Conservation (phyloP, 2,329 filamentous ascomycete species). For the Aspergillus fumigatiaffinis region DNA sequence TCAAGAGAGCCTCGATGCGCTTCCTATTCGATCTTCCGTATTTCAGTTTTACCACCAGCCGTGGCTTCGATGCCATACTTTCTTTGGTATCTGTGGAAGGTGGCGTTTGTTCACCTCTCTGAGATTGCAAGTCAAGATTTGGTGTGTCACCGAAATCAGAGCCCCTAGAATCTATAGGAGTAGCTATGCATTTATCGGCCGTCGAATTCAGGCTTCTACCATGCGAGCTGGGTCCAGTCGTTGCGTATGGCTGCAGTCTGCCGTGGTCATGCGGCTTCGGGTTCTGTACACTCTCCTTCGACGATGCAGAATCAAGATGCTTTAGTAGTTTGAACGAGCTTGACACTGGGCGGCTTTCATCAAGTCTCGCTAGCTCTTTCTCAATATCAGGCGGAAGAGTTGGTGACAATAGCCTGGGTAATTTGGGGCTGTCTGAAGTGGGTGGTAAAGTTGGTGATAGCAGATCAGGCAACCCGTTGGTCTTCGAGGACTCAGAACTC, state of each 20-base stretch:
- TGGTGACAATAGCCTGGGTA: slow-evolving; percentile 56
- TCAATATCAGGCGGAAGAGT: slow-evolving; percentile 55
- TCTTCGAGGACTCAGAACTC: slow-evolving; percentile 20
- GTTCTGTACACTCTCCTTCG: slow-evolving; percentile 19
- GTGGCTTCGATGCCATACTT: slow-evolving; percentile 16
- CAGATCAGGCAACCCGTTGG: slow-evolving; percentile 32
- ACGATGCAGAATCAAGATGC: slow-evolving; percentile 12
- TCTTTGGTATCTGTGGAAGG: slow-evolving; percentile 8
- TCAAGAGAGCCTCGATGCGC: slow-evolving; percentile 45
- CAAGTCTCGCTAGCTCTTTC: slow-evolving; percentile 46
- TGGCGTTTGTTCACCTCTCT: slow-evolving; percentile 1
- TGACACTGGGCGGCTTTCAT: slow-evolving; percentile 29
- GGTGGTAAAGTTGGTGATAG: slow-evolving; percentile 42
- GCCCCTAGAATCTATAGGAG: slow-evolving; percentile 6
- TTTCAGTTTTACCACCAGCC: slow-evolving; percentile 47
- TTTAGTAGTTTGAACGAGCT: slow-evolving; percentile 15
- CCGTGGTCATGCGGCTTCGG: slow-evolving; percentile 10
- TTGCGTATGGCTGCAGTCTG: slow-evolving; percentile 16
- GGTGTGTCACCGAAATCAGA: slow-evolving; percentile 5
- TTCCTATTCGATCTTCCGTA: slow-evolving; percentile 49
- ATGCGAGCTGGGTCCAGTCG: slow-evolving; percentile 10
- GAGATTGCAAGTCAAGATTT: slow-evolving; percentile 5
- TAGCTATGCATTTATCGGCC: slow-evolving; percentile 9
- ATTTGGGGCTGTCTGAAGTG: slow-evolving; percentile 34
- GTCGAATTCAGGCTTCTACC: slow-evolving; percentile 8